Conservation (phyloP, 176 grass and related monocot species). For the Oryza meyeriana region DNA sequence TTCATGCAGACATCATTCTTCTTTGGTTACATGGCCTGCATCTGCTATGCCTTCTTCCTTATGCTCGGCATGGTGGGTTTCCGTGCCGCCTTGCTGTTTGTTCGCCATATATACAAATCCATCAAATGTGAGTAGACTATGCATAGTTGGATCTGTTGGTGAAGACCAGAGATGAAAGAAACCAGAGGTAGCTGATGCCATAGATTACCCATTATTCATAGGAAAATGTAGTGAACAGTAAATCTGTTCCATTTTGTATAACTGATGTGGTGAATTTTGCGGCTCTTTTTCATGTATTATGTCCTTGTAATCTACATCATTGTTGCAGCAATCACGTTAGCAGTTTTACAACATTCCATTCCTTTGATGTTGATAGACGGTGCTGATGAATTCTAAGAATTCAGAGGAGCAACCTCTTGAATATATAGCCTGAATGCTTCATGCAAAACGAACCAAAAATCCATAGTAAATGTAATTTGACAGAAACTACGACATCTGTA, state of each 20-base stretch:
- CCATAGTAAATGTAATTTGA: not conserved
- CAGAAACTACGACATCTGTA: not conserved
- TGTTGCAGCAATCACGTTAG: not conserved
- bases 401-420: not conserved
- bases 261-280: constrained; percentile 35
- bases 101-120: constrained; percentile 95
- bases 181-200: constrained; percentile 48
- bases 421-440: not conserved
- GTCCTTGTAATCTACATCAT: constrained; percentile 11
- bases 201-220: constrained; percentile 70
- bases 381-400: not conserved
- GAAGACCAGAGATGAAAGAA: constrained; percentile 37
- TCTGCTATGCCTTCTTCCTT: constrained; percentile 97
- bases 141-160: not conserved
- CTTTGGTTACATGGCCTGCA: constrained; percentile 99
- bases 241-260: constrained; percentile 56
- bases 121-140: constrained; percentile 84
- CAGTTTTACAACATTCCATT: not conserved
- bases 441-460: not conserved
- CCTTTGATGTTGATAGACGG: not conserved
- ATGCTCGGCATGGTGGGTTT: constrained; percentile 96
- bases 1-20: constrained; percentile 99
- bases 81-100: constrained; percentile 82
- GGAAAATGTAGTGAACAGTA: constrained; percentile 53
- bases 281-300: constrained; percentile 32